Percentiles rank a stretch among this genome's conserved stretches.
These are phyloP conservation scores for Fusarium lateritium DNA, from an alignment of 2,329 filamentous ascomycete genomes.

Conservation along the genomic window DNA sequence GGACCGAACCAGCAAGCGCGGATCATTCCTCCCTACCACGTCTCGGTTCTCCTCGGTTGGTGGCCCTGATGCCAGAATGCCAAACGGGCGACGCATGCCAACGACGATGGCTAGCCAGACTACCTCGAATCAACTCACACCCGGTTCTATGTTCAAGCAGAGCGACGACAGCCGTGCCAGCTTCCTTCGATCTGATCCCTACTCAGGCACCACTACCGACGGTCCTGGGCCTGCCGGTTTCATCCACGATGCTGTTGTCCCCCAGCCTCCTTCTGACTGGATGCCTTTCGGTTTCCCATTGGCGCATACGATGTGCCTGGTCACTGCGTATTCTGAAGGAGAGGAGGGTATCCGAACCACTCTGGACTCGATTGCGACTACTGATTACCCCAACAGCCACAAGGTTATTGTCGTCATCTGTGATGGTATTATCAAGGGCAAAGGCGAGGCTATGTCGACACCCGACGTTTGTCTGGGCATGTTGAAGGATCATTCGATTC, in stretches of 20 bases:
- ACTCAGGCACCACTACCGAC: slow-evolving; percentile 70
- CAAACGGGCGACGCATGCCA: slow-evolving; percentile 69
- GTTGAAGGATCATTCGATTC: slow-evolving; percentile 91
- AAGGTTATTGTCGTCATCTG: slow-evolving; percentile 97
- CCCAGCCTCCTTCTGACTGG: slow-evolving; percentile 96
- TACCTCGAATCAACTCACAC: slow-evolving; percentile 78
- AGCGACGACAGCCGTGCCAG: slow-evolving; percentile 75
- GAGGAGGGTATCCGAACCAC: slow-evolving; percentile 93
- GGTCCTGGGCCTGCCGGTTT: slow-evolving; percentile 90
- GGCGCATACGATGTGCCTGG: slow-evolving; percentile 92
- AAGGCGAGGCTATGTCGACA: slow-evolving; percentile 88
- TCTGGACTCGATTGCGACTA: slow-evolving; percentile 95
- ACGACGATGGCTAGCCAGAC: slow-evolving; percentile 97
- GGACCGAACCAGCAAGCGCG: slow-evolving; percentile 84
- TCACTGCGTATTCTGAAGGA: slow-evolving; percentile 97
- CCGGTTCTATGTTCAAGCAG: slow-evolving; percentile 79
- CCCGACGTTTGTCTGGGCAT: slow-evolving; percentile 92
- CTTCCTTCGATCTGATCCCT: slow-evolving; percentile 73
- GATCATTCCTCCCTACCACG: slow-evolving; percentile 91
- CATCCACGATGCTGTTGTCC: slow-evolving; percentile 95
- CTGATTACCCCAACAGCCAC: slow-evolving; percentile 99
- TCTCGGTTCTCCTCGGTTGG: slow-evolving; percentile 96
- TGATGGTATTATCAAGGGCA: slow-evolving; percentile 97
- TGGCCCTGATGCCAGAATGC: slow-evolving; percentile 73
- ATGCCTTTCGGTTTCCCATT: slow-evolving; percentile 97